Evolutionary conservation across 2,329 filamentous ascomycete genomes (phyloP).

Genomic region (Ophiostoma ulmi): DNA sequence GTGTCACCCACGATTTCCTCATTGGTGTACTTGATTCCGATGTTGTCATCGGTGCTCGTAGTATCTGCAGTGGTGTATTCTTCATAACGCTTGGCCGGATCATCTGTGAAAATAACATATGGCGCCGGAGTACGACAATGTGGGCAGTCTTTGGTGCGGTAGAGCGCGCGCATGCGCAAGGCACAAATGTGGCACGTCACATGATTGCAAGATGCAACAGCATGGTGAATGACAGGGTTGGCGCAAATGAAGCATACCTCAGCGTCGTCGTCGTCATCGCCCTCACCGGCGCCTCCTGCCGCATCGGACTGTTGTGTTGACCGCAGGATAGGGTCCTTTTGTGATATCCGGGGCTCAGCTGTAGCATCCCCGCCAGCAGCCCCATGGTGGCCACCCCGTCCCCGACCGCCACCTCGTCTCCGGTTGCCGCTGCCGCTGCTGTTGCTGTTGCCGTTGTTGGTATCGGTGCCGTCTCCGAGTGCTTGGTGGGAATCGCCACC

Average conservation of each 20-base stretch:
- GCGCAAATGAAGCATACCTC: slow-evolving; percentile 98
- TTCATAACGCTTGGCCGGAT: slow-evolving; percentile 73
- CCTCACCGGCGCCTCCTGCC: slow-evolving; percentile 17
- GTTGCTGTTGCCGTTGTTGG: neutral
- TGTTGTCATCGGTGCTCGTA: slow-evolving; percentile 70
- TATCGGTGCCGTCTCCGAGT: neutral
- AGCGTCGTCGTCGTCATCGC: slow-evolving; percentile 45
- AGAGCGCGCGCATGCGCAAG: slow-evolving; percentile 82
- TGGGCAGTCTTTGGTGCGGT: slow-evolving; percentile 95
- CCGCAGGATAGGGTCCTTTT: slow-evolving; percentile 16
- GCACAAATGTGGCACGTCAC: slow-evolving; percentile 95
- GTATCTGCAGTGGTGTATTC: slow-evolving; percentile 71
- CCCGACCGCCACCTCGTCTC: slow-evolving; percentile 14
- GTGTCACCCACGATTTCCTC: slow-evolving; percentile 89
- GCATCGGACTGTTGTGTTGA: slow-evolving; percentile 16
- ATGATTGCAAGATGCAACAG: slow-evolving; percentile 92
- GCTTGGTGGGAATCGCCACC: slow-evolving; percentile 10
- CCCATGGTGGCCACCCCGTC: slow-evolving; percentile 37
- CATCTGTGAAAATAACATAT: slow-evolving; percentile 89
- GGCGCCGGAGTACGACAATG: slow-evolving; percentile 77
- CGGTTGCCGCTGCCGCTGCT: neutral
- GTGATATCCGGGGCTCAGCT: slow-evolving; percentile 11
- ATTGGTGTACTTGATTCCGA: slow-evolving; percentile 88
- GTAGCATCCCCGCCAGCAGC: slow-evolving; percentile 32
- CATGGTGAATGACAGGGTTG: slow-evolving; percentile 78